phyloP scores from a whole-genome alignment of 805 yeast genomes.

The Starmerella powellii region DNA sequence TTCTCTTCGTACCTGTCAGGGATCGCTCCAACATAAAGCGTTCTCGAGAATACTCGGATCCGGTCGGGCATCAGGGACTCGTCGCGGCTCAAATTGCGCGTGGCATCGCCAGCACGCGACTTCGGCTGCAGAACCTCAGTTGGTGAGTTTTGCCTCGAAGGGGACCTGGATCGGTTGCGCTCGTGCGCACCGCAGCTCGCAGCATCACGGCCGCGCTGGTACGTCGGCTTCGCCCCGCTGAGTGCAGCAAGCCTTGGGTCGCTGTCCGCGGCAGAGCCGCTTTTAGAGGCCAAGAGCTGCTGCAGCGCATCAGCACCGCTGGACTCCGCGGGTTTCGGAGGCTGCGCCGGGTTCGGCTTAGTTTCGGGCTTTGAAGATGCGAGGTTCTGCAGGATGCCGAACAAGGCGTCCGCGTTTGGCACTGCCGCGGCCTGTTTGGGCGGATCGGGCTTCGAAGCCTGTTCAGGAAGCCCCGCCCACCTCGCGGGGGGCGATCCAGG shows the following conservation, averaged over 20 bases:
- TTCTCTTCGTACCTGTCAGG: slow-evolving; percentile 70
- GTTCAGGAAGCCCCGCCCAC: slow-evolving; percentile 23
- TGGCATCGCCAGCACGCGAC: slow-evolving; percentile 19
- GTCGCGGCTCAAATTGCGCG: slow-evolving; percentile 16
- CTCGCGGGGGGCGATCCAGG: slow-evolving; percentile 48
- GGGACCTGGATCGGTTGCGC: slow-evolving; percentile 20
- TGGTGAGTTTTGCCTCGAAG: slow-evolving; percentile 13
- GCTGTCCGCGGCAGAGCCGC: neutral
- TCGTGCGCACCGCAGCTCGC: slow-evolving; percentile 8
- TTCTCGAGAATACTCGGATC: slow-evolving; percentile 75
- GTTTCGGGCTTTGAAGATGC: slow-evolving; percentile 36
- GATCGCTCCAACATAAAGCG: slow-evolving; percentile 88
- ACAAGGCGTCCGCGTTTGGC: slow-evolving; percentile 35
- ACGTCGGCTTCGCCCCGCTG: slow-evolving; percentile 2
- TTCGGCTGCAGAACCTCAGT: slow-evolving; percentile 10
- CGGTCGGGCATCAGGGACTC: slow-evolving; percentile 48
- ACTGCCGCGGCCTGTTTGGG: slow-evolving; percentile 21
- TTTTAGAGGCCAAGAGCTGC: slow-evolving; percentile 13
- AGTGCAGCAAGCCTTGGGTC: slow-evolving; percentile 14
- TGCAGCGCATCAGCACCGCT: slow-evolving; percentile 10
- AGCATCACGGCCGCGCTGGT: slow-evolving; percentile 16
- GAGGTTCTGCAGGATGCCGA: slow-evolving; percentile 52
- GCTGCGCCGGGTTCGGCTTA: too few species aligned
- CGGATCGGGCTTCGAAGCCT: slow-evolving; percentile 16
- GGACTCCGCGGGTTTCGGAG: neutral